phyloP scores from a whole-genome alignment of 176 grass and related monocot genomes.

The Thalia dealbata region DNA sequence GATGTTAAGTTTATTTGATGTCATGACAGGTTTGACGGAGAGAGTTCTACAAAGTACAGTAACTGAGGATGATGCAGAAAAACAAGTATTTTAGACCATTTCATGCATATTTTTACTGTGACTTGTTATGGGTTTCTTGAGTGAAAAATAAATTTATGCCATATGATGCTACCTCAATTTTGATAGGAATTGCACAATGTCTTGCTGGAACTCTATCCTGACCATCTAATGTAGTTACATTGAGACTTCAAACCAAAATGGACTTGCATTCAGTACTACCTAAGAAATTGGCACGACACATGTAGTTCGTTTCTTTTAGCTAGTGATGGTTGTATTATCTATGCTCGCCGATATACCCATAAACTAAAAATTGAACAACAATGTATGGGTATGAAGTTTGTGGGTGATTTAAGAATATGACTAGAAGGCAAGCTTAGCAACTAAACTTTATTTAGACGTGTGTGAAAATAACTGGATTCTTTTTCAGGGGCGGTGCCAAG shows the following conservation, averaged over 20 bases:
- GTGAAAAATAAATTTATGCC: neutral
- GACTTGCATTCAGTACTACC: neutral
- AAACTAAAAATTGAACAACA: too few relatives aligned
- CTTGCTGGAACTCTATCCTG: too few relatives aligned
- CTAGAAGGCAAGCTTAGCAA: too few relatives aligned
- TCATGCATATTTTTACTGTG: neutral
- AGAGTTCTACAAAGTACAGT: constrained; percentile 48
- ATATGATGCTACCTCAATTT: neutral
- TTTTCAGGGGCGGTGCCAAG: neutral
- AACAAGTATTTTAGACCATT: constrained; percentile 36
- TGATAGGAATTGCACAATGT: neutral
- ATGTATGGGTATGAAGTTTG: too few relatives aligned
- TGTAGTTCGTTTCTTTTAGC: too few relatives aligned
- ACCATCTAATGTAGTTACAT: neutral
- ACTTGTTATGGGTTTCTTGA: neutral
- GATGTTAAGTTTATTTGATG: constrained; percentile 2
- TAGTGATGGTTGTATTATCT: too few relatives aligned
- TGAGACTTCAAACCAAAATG: neutral
- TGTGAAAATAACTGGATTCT: too few relatives aligned
- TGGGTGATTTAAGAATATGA: too few relatives aligned
- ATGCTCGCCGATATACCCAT: too few relatives aligned
- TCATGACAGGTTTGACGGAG: constrained; percentile 59
- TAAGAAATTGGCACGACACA: too few relatives aligned
- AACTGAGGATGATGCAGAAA: constrained; percentile 59
- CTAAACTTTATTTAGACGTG: too few relatives aligned